Percentiles rank a stretch among this genome's conserved stretches.
Evolutionary conservation across 495 filamentous ascomycete genomes (phyloP).

Genomic region (Neurospora hispaniola): DNA sequence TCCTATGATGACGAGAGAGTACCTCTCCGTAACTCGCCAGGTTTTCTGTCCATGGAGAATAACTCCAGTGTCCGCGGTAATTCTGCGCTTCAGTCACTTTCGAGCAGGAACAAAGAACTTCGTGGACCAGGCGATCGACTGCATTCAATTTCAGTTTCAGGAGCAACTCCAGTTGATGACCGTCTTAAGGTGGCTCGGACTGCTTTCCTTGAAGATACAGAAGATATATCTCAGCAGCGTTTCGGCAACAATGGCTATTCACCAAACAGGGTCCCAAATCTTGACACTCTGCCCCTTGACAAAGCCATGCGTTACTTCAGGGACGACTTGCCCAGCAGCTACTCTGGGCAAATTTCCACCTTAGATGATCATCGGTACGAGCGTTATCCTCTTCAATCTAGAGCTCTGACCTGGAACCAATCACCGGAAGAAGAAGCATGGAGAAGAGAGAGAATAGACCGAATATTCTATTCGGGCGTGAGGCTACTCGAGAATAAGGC

Average conservation of each 20-base stretch:
- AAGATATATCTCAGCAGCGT: not conserved
- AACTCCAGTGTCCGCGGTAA: not conserved
- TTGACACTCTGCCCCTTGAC: constrained; percentile 16
- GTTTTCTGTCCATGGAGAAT: not conserved
- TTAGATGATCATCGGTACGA: constrained; percentile 4
- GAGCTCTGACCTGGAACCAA: not conserved
- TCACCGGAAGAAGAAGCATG: not conserved
- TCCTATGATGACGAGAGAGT: not conserved
- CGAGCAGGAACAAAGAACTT: not conserved
- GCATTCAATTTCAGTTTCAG: not conserved
- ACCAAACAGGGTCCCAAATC: constrained; percentile 5
- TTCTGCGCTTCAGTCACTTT: not conserved
- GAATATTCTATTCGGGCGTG: constrained; percentile 24
- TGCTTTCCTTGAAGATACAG: not conserved
- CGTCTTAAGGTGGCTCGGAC: not conserved
- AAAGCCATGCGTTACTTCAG: constrained; percentile 10
- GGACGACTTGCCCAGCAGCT: constrained; percentile 8
- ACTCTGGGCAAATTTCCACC: constrained; percentile 3
- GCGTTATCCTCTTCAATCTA: constrained; percentile 1
- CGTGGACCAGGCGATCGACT: not conserved
- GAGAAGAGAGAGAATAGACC: constrained; percentile 10
- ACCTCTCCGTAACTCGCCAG: not conserved
- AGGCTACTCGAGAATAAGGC: constrained; percentile 16
- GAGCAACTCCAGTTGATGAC: not conserved
- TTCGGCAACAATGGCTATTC: not conserved